Conservation (phyloP, 208 protist genomes). For the Leishmania gerbilli region DNA sequence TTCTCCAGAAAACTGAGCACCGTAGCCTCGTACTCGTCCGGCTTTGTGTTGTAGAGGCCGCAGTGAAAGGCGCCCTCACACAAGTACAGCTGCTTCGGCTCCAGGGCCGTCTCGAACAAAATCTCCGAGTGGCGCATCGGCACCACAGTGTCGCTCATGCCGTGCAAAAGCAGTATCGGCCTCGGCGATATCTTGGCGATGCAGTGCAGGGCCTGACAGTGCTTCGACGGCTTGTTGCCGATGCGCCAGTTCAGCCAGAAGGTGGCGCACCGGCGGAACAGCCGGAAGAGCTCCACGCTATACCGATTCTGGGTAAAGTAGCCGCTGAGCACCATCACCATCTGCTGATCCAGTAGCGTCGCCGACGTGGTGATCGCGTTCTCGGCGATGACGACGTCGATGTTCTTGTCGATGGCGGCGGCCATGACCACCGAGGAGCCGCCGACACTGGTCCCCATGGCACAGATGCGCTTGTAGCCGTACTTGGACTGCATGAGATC, state of each 20-base stretch:
- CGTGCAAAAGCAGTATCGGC: conserved; percentile 91
- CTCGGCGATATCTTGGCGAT: conserved; percentile 77
- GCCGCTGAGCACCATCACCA: conserved; percentile 65
- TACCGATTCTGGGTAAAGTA: conserved; percentile 73
- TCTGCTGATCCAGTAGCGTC: conserved; percentile 79
- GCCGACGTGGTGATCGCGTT: conserved; percentile 89
- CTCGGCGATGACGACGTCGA: conserved; percentile 89
- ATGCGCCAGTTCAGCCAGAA: conserved; percentile 89
- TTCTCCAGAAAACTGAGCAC: conserved; percentile 67
- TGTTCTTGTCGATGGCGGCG: conserved; percentile 81
- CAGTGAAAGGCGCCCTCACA: conserved; percentile 87
- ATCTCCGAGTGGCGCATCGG: conserved; percentile 81
- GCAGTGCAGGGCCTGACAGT: conserved; percentile 85
- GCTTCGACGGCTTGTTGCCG: conserved; percentile 82
- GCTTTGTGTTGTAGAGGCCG: conserved; percentile 86
- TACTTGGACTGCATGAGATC: conserved; percentile 66
- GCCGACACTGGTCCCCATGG: conserved; percentile 90
- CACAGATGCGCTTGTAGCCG: conserved; percentile 75
- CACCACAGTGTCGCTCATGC: conserved; percentile 86
- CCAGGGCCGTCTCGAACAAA: conserved; percentile 72
- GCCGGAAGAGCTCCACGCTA: conserved; percentile 61
- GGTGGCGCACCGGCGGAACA: conserved; percentile 65
- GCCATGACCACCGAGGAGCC: conserved; percentile 91
- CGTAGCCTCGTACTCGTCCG: conserved; percentile 74
- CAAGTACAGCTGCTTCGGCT: conserved; percentile 91